Conservation (phyloP, 345 rosid species). For the Aquilaria malaccensis region DNA sequence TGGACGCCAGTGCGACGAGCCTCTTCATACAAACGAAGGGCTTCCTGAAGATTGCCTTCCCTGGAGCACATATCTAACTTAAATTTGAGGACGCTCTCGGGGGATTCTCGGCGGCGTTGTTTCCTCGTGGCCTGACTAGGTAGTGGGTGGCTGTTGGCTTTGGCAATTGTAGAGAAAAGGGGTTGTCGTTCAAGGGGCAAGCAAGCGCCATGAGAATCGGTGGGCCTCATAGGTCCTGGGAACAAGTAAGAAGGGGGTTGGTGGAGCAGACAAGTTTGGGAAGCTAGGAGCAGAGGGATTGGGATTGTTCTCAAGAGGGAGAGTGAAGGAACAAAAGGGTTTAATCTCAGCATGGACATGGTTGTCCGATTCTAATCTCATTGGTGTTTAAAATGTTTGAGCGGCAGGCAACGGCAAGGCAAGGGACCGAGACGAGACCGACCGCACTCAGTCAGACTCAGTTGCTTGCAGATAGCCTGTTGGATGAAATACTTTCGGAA, state of each 20-base stretch:
- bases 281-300: constrained; percentile 9
- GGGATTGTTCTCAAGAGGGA: constrained; percentile 30
- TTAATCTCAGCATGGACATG: constrained; percentile 49
- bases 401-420: no score
- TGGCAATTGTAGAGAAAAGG: constrained; percentile 24
- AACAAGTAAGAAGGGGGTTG: constrained; percentile 16
- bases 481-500: no score
- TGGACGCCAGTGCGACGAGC: constrained; percentile 40
- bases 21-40: constrained; percentile 76
- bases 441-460: no score
- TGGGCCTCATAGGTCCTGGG: constrained; percentile 11
- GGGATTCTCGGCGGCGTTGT: constrained; percentile 50
- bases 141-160: constrained; percentile 26
- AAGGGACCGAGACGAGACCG: no score
- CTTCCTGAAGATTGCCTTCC: constrained; percentile 54
- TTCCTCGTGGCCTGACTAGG: constrained; percentile 37
- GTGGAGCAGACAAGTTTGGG: constrained; percentile 10
- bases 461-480: no score
- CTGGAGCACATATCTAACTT: constrained; percentile 70
- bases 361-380: background rate
- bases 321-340: constrained; percentile 29
- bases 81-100: constrained; percentile 42
- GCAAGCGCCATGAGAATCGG: constrained; percentile 12
- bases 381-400: no score
- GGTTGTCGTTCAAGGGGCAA: constrained; percentile 21